Conservation (phyloP, 2,329 filamentous ascomycete species). For the Acarospora socialis region DNA sequence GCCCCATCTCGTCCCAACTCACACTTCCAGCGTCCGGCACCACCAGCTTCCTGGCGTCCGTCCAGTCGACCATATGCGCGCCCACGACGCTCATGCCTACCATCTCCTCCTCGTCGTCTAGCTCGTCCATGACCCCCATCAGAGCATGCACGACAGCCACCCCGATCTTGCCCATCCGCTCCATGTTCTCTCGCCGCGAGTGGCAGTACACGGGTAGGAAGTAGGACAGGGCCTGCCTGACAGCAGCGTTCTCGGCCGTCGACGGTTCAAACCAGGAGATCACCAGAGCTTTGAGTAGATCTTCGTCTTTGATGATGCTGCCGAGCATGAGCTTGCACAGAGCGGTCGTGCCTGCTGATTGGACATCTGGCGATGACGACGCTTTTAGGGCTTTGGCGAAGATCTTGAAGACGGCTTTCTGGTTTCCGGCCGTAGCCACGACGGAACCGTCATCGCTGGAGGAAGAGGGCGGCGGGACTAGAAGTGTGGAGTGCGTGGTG, state of each 20-base stretch:
- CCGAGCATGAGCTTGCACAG: conserved; percentile 78
- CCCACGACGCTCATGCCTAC: conserved; percentile 62
- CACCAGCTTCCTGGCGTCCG: conserved; percentile 67
- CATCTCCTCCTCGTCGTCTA: conserved; percentile 59
- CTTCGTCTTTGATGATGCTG: conserved; percentile 60
- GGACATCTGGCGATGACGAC: conserved; percentile 55
- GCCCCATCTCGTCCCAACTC: conserved; percentile 36
- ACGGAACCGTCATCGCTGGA: conserved; percentile 32
- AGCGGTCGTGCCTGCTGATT: conserved; percentile 66
- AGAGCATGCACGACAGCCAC: conserved; percentile 63
- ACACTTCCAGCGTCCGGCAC: conserved; percentile 41
- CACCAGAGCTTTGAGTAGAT: conserved; percentile 69
- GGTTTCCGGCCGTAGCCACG: conserved; percentile 31
- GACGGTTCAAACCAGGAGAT: conserved; percentile 82
- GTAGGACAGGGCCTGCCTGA: conserved; percentile 79
- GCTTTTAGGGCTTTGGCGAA: conserved; percentile 70
- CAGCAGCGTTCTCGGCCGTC: conserved; percentile 62
- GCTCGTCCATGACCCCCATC: conserved; percentile 40
- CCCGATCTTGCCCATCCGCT: conserved; percentile 61
- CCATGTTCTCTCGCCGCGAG: conserved; percentile 66
- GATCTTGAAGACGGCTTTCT: conserved; percentile 63
- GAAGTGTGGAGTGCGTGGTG: conserved; percentile 70
- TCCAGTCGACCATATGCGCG: conserved; percentile 79
- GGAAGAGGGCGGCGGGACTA: conserved; percentile 43
- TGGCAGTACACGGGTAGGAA: conserved; percentile 93